Conservation (phyloP, 805 yeast genomes). For the Candida maesae region DNA sequence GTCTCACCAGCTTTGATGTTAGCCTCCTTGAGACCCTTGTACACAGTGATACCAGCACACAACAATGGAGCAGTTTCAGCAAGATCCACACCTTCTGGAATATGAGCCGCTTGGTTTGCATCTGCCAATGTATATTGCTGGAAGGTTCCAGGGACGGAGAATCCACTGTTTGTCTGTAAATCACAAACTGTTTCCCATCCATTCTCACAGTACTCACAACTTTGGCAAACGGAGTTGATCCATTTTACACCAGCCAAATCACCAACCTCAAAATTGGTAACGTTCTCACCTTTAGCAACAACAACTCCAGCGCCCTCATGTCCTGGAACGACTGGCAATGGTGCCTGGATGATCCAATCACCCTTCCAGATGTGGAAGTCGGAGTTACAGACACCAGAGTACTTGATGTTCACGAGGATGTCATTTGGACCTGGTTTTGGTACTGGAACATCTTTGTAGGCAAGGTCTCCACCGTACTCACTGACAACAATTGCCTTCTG, state of each 20-base stretch:
- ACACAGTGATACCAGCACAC: conserved; percentile 85
- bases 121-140: conserved; percentile 83
- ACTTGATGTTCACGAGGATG: conserved; percentile 49
- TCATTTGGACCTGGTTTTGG: conserved; percentile 53
- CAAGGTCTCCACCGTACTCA: conserved; percentile 41
- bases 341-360: conserved; percentile 53
- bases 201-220: conserved; percentile 49
- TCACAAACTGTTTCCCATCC: conserved; percentile 56
- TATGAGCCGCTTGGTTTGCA: conserved; percentile 74
- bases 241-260: conserved; percentile 60
- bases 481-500: conserved; percentile 49
- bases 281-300: conserved; percentile 49
- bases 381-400: conserved; percentile 61
- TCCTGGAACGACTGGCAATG: conserved; percentile 55
- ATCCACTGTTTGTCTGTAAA: conserved; percentile 67
- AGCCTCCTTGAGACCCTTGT: conserved; percentile 80
- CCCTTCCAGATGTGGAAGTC: conserved; percentile 62
- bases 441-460: conserved; percentile 47
- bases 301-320: conserved; percentile 64
- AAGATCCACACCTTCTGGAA: conserved; percentile 65
- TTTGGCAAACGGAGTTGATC: conserved; percentile 53
- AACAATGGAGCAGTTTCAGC: conserved; percentile 72
- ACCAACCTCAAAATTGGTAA: conserved; percentile 49
- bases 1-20: conserved; percentile 59
- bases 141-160: conserved; percentile 81